Conservation (phyloP, 1,139 yeast species). For the Diutina siamensis region DNA sequence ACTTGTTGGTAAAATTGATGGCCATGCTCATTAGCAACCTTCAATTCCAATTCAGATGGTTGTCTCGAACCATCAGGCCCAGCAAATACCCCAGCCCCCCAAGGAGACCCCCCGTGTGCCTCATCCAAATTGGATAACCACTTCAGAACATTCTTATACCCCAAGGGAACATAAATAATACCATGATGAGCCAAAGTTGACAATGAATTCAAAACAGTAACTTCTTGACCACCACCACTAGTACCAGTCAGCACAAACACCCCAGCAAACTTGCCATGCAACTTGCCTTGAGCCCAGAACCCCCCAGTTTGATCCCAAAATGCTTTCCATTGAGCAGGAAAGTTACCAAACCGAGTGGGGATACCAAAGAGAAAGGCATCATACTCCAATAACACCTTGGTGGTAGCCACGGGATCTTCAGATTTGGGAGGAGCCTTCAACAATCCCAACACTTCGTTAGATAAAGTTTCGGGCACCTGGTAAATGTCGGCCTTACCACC, state of each 20-base stretch:
- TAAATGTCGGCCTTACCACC: conserved; percentile 10
- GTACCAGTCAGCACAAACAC: conserved; percentile 9
- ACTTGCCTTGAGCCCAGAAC: conserved; percentile 10
- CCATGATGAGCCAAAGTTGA: conserved; percentile 76
- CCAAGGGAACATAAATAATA: conserved; percentile 68
- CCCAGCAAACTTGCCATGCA: conserved; percentile 11
- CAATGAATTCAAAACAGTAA: conserved; percentile 51
- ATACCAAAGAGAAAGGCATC: conserved; percentile 11
- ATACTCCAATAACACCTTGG: conserved; percentile 9
- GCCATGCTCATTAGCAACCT: conserved; percentile 56
- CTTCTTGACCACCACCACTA: conserved; percentile 79
- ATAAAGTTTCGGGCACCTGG: conserved; percentile 10
- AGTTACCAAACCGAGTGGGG: conserved; percentile 11
- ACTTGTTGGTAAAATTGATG: conserved; percentile 29
- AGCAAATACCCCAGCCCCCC: conserved; percentile 84
- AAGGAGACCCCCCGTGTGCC: conserved; percentile 74
- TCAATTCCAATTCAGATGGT: conserved; percentile 55
- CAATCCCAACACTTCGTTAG: conserved; percentile 9
- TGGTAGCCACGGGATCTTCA: conserved; percentile 9
- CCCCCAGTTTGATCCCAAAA: conserved; percentile 11
- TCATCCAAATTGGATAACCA: conserved; percentile 50
- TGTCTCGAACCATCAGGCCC: conserved; percentile 72
- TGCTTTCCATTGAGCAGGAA: conserved; percentile 10
- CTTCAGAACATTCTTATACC: conserved; percentile 54
- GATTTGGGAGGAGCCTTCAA: conserved; percentile 8